phyloP scores from a whole-genome alignment of 2,329 filamentous ascomycete species.

The Xylaria sp. region DNA sequence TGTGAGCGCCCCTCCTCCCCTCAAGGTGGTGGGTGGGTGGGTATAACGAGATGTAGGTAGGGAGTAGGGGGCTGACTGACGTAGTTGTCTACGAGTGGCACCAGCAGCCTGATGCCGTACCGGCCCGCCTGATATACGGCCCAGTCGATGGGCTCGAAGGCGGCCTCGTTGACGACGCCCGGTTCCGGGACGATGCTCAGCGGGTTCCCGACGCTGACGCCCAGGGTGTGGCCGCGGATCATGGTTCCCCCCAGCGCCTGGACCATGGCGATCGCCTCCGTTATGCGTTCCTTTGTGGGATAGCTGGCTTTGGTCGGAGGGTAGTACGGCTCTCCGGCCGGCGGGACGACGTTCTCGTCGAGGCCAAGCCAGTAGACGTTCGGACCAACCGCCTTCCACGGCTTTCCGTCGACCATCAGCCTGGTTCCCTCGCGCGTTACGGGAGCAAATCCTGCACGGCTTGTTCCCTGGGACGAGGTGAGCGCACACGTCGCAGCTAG shows the following conservation, averaged over 20 bases:
- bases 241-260: conserved; percentile 48
- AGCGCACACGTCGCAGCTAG: conserved; percentile 17
- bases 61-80: conserved; percentile 28
- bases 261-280: conserved; percentile 49
- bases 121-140: conserved; percentile 48
- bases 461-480: conserved; percentile 11
- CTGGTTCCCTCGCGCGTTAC: conserved; percentile 42
- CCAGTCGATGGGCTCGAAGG: conserved; percentile 52
- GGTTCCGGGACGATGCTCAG: conserved; percentile 47
- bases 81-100: conserved; percentile 51
- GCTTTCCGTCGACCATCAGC: conserved; percentile 42
- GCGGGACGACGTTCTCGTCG: conserved; percentile 52
- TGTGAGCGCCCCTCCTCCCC: too few species aligned
- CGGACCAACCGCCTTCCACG: conserved; percentile 49
- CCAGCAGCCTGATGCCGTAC: conserved; percentile 47
- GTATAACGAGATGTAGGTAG: neutral
- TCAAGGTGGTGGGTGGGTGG: neutral
- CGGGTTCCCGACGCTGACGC: conserved; percentile 51
- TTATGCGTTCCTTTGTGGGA: conserved; percentile 48
- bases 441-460: conserved; percentile 25
- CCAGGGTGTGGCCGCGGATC: conserved; percentile 50
- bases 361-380: conserved; percentile 56
- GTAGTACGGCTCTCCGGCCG: conserved; percentile 48
- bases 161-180: conserved; percentile 45
- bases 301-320: conserved; percentile 48